A percentile compares a stretch with the other conserved stretches of the same genome.
Conservation (phyloP, 495 filamentous ascomycete species). For the Parathielavia appendiculata region DNA sequence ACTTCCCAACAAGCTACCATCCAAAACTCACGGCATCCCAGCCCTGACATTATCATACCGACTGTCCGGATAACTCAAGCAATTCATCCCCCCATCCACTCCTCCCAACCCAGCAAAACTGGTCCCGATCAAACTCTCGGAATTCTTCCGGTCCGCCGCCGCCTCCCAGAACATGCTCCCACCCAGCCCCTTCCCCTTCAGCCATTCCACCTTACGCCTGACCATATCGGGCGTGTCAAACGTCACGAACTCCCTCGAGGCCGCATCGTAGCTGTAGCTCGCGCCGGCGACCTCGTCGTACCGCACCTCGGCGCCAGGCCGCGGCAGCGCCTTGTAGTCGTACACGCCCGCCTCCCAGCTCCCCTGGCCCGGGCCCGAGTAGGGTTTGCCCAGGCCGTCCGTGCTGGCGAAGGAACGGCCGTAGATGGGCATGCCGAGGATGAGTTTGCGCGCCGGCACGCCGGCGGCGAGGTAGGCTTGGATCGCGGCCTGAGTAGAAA, state of each 20-base stretch:
- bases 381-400: constrained; percentile 61
- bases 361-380: constrained; percentile 57
- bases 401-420: constrained; percentile 73
- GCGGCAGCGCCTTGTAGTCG: constrained; percentile 69
- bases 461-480: constrained; percentile 59
- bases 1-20: background rate
- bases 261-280: constrained; percentile 64
- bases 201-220: constrained; percentile 58
- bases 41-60: constrained; percentile 38
- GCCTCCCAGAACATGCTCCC: constrained; percentile 94
- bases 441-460: constrained; percentile 61
- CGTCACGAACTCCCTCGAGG: constrained; percentile 55
- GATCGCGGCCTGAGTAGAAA: constrained; percentile 62
- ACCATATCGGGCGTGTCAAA: constrained; percentile 68
- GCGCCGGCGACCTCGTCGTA: constrained; percentile 50
- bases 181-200: constrained; percentile 57
- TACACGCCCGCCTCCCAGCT: constrained; percentile 75
- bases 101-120: constrained; percentile 38
- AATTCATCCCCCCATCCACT: constrained; percentile 36
- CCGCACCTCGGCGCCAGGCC: constrained; percentile 42
- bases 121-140: constrained; percentile 58
- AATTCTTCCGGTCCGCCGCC: constrained; percentile 59
- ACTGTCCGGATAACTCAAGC: constrained; percentile 40
- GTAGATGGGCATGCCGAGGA: constrained; percentile 84
- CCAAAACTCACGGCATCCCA: constrained; percentile 16